Conservation (phyloP, 768 basidiomycete species). For the Inosperma sp. region DNA sequence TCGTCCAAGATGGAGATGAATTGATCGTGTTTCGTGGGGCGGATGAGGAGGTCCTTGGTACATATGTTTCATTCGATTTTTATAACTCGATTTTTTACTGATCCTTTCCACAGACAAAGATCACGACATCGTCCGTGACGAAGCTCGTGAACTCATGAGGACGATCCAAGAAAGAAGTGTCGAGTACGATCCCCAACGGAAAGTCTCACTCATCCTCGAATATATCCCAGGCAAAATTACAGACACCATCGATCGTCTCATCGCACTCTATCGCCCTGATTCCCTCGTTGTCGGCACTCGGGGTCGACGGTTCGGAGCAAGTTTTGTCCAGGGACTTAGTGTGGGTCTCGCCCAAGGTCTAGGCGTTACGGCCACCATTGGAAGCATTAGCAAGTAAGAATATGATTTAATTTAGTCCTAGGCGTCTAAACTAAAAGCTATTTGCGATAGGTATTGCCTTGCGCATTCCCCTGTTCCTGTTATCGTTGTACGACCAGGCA, state of each 20-base stretch:
- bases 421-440: too few species aligned
- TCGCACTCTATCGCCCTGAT: slow-evolving; percentile 88
- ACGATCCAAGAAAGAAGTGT: slow-evolving; percentile 76
- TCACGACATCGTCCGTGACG: slow-evolving; percentile 72
- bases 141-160: slow-evolving; percentile 79
- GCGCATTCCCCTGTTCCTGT: slow-evolving; percentile 93
- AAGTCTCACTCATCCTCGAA: slow-evolving; percentile 88
- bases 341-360: slow-evolving; percentile 29
- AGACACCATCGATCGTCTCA: slow-evolving; percentile 85
- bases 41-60: slow-evolving; percentile 81
- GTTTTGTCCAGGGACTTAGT: slow-evolving; percentile 23
- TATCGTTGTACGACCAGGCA: slow-evolving; percentile 89
- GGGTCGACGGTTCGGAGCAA: slow-evolving; percentile 46
- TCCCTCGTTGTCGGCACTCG: slow-evolving; percentile 90
- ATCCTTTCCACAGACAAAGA: slow-evolving; percentile 53
- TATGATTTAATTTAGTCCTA: not conserved
- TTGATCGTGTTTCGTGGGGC: slow-evolving; percentile 88
- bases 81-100: not conserved
- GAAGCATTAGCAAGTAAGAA: slow-evolving; percentile 46
- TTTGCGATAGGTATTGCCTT: slow-evolving; percentile 62
- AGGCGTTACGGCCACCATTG: slow-evolving; percentile 37
- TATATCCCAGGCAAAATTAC: slow-evolving; percentile 90
- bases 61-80: slow-evolving; percentile 17
- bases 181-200: slow-evolving; percentile 72
- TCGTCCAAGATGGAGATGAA: slow-evolving; percentile 89